Evolutionary conservation across 169 alveolate species (phyloP), one percentile per base, ranked within the genome.

Genomic region (Perkinsus chesapeaki): DNA sequence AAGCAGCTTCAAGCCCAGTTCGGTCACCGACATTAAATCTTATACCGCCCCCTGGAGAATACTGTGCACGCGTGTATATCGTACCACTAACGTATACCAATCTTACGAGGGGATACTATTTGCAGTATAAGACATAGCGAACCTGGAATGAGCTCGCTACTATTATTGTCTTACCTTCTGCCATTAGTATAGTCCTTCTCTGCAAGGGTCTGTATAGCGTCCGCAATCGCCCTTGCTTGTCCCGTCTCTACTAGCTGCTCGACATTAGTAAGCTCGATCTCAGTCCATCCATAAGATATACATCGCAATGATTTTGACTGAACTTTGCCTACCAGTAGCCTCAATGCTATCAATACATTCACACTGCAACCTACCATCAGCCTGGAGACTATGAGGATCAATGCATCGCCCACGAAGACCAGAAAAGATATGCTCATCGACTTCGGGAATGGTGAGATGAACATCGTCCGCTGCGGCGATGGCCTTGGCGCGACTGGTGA

Each of bases 211-310:
- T 60, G 94, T 36, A 92, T 48, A 39, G 73, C 92, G 73, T 94
- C 92, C 3, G 93, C 93, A 0, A 93, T 90, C 23, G 94, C 96
- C 91, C 94, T 37, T 39, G 95, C 94, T 82, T 95, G 96, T 9
- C 94, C 91, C 39, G 94, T 91, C 91, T 95, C 96, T 34, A 93
- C 95, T 72, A 95, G 94, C 92, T 93, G 96, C 93, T 95, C 96
- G 12, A 94, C 94, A 38, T 93, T 92, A 36, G 94, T 72, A n/a
- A 95, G 95, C 47, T 95, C 96, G 47, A 95, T 93, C 73, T 92
- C 92, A 10, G 93, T 92, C 16, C 47, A 47, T 39, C 94, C 96
- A 39, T 93, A 94, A 39, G 92, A 34, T 38, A 92, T 93, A 23
- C 94, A 39, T n/a, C 95, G 93, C 91, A 92, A 39, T 90, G 93